Evolutionary conservation across 2,329 filamentous ascomycete species (phyloP).

Genomic region (Paraphaeosphaeria minitans): DNA sequence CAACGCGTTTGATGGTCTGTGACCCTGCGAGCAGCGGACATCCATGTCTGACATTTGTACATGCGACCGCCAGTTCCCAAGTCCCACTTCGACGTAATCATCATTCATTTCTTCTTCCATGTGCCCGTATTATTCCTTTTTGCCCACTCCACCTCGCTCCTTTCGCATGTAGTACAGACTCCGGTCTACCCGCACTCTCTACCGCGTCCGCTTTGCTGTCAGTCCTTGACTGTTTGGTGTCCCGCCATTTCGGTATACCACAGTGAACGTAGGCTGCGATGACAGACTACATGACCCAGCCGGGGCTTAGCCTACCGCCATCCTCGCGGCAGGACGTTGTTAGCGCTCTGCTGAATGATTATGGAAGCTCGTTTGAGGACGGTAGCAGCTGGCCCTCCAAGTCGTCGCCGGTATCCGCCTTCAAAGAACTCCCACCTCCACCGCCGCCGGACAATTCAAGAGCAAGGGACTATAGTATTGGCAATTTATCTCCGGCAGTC

Average conservation of each 20-base stretch:
- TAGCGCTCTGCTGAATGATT: conserved; percentile 47
- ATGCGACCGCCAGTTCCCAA: conserved; percentile 39
- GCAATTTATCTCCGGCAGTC: conserved; percentile 31
- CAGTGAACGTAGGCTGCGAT: conserved; percentile 21
- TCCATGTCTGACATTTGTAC: conserved; percentile 36
- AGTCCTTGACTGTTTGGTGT: conserved; percentile 8
- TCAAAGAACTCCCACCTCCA: conserved; percentile 39
- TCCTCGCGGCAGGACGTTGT: conserved; percentile 45
- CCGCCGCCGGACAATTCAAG: conserved; percentile 29
- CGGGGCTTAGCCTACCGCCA: conserved; percentile 30
- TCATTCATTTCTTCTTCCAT: conserved; percentile 27
- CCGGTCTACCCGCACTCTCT: conserved; percentile 21
- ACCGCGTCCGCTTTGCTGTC: conserved; percentile 12
- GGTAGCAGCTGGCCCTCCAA: conserved; percentile 29
- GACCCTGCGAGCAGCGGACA: conserved; percentile 29
- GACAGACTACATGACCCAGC: conserved; percentile 33
- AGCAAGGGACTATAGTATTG: conserved; percentile 24
- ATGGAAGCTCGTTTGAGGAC: conserved; percentile 39
- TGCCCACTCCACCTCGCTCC: conserved; percentile 21
- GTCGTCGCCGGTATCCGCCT: conserved; percentile 29
- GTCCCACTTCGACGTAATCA: conserved; percentile 25
- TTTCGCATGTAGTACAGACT: conserved; percentile 19
- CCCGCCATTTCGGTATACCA: neutral
- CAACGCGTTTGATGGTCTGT: conserved; percentile 42
- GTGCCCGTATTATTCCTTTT: conserved; percentile 25